Conservation (phyloP, 495 filamentous ascomycete genomes). For the Aspergillus biplanus region DNA sequence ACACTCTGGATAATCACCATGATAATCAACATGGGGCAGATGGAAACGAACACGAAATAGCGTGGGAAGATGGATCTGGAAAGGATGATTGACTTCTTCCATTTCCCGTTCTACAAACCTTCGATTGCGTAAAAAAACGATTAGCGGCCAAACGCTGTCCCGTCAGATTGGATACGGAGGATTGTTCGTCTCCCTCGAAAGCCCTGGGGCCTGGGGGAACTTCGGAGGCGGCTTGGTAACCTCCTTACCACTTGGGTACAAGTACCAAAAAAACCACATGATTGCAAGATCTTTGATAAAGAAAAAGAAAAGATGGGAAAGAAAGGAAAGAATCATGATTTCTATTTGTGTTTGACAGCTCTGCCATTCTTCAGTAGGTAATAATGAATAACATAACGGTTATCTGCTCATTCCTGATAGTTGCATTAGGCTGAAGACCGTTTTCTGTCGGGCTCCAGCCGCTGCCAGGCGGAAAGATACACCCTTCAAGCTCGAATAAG, state of each 20-base stretch:
- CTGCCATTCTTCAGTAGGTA: not conserved
- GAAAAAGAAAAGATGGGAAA: not conserved
- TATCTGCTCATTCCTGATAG: conserved; percentile 6
- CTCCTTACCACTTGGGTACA: not conserved
- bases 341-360: not conserved
- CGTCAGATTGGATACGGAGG: conserved; percentile 25
- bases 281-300: not conserved
- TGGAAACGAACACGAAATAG: conserved; percentile 2
- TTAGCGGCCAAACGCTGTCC: conserved; percentile 26
- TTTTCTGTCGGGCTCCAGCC: conserved; percentile 34
- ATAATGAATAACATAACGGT: not conserved
- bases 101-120: conserved; percentile 32
- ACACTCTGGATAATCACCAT: conserved; percentile 8
- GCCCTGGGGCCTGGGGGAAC: not conserved
- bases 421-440: conserved; percentile 25
- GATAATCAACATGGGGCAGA: not conserved
- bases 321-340: not conserved
- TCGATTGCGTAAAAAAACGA: conserved; percentile 29
- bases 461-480: conserved; percentile 17
- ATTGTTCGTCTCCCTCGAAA: conserved; percentile 10
- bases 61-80: conserved; percentile 12
- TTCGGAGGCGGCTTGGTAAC: not conserved
- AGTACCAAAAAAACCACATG: not conserved
- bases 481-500: not conserved
- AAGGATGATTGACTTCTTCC: conserved; percentile 33